Percentiles rank a stretch among this genome's conserved stretches.
phyloP scores from a whole-genome alignment of 2,329 filamentous ascomycete species.

The Escovopsis weberi region DNA sequence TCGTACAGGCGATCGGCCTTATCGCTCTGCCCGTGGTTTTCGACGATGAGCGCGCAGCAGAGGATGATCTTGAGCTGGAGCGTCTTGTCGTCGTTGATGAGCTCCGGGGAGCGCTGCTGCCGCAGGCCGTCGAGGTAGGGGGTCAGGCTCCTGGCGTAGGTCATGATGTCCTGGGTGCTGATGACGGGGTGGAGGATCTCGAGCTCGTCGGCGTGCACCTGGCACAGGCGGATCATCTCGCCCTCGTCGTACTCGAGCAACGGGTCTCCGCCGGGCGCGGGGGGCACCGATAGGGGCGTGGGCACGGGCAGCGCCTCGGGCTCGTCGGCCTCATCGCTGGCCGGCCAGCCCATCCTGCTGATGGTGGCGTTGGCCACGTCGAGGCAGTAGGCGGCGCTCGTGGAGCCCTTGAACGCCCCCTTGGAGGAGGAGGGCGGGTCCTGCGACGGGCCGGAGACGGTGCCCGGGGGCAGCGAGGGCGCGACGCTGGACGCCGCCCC shows the following conservation, averaged over 20 bases:
- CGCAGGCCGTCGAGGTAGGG: slow-evolving; percentile 50
- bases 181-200: slow-evolving; percentile 85
- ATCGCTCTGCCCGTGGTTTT: slow-evolving; percentile 65
- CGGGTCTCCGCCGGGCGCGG: slow-evolving; percentile 46
- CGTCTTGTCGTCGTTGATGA: slow-evolving; percentile 38
- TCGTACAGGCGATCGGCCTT: slow-evolving; percentile 60
- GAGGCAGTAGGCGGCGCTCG: slow-evolving; percentile 71
- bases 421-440: slow-evolving; percentile 29
- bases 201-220: slow-evolving; percentile 77
- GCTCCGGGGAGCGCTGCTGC: slow-evolving; percentile 18
- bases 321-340: slow-evolving; percentile 42
- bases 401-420: slow-evolving; percentile 67
- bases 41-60: slow-evolving; percentile 61
- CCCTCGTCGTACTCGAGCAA: slow-evolving; percentile 65
- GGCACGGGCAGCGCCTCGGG: slow-evolving; percentile 15
- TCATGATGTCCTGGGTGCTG: slow-evolving; percentile 55
- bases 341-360: slow-evolving; percentile 76
- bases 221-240: slow-evolving; percentile 66
- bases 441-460: slow-evolving; percentile 17
- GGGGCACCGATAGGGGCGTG: slow-evolving; percentile 8
- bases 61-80: slow-evolving; percentile 71
- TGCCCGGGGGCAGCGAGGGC: slow-evolving; percentile 29
- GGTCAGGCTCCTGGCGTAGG: slow-evolving; percentile 55
- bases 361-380: slow-evolving; percentile 78
- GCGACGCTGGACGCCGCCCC: slow-evolving; percentile 19